phyloP scores from a whole-genome alignment of 768 basidiomycete genomes.

The Psilocybe subaeruginosa region DNA sequence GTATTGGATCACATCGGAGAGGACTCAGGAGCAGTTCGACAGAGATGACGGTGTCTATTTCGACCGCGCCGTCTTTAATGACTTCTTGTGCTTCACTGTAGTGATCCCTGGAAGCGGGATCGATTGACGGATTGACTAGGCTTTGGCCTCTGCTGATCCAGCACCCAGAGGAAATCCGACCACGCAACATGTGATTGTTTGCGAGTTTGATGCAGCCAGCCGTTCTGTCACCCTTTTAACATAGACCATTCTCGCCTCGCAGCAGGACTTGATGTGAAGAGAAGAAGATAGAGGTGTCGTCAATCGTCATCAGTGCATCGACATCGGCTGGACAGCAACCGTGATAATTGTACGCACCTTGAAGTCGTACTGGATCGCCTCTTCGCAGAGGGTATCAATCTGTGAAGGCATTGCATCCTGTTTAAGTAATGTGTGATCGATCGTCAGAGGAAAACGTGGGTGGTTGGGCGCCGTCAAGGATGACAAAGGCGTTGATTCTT shows the following conservation, averaged over 20 bases:
- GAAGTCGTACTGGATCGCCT: conserved; percentile 50
- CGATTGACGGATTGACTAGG: conserved; percentile 36
- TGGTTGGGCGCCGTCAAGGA: conserved; percentile 28
- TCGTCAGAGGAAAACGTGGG: conserved; percentile 36
- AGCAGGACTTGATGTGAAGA: conserved; percentile 43
- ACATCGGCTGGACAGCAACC: too few species aligned
- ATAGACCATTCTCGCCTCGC: conserved; percentile 53
- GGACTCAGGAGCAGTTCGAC: conserved; percentile 40
- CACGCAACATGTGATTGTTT: conserved; percentile 46
- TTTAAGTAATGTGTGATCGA: conserved; percentile 56
- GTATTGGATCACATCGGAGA: conserved; percentile 38
- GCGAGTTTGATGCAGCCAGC: conserved; percentile 40
- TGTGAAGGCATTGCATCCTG: conserved; percentile 48
- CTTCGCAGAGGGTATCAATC: conserved; percentile 49
- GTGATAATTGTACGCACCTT: conserved; percentile 33
- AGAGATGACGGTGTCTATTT: conserved; percentile 56
- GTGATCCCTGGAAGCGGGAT: neutral
- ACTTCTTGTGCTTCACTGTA: conserved; percentile 49
- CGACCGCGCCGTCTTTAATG: conserved; percentile 46
- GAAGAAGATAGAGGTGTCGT: neutral
- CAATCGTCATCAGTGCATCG: neutral
- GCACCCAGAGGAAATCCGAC: conserved; percentile 58
- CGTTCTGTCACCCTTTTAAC: conserved; percentile 43
- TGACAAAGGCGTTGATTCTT: conserved; percentile 21
- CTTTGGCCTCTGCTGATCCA: conserved; percentile 42